Conservation (phyloP, 306 rosid species). For the Corylus heterophylla region DNA sequence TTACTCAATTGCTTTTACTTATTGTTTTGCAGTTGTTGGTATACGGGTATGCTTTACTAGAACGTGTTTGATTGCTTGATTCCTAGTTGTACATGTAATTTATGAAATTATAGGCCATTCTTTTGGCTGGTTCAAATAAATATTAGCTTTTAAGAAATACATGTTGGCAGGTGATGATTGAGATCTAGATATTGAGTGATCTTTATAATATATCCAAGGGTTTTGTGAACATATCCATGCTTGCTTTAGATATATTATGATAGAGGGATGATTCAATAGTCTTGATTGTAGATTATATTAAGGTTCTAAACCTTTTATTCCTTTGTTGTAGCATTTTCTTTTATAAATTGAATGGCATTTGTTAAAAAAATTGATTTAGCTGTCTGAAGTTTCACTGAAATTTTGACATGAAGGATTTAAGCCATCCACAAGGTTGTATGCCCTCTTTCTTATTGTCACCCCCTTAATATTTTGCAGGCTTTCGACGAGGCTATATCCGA, state of each 20-base stretch:
- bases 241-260: background rate
- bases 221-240: no score
- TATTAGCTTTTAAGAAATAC: background rate
- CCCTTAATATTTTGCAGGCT: conserved; percentile 50
- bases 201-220: background rate
- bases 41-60: background rate
- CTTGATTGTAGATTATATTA: background rate
- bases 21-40: background rate
- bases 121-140: background rate
- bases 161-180: background rate
- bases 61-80: background rate
- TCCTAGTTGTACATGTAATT: background rate
- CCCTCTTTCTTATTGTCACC: background rate
- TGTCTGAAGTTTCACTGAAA: background rate
- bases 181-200: background rate
- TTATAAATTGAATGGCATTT: background rate
- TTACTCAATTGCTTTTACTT: background rate
- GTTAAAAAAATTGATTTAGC: background rate
- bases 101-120: background rate
- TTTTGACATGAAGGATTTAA: background rate
- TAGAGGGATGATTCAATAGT: background rate
- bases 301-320: background rate
- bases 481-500: conserved; percentile 94
- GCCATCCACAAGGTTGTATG: background rate
- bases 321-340: background rate